phyloP scores from a whole-genome alignment of 2,329 filamentous ascomycete genomes.

The Didymella exigua region DNA sequence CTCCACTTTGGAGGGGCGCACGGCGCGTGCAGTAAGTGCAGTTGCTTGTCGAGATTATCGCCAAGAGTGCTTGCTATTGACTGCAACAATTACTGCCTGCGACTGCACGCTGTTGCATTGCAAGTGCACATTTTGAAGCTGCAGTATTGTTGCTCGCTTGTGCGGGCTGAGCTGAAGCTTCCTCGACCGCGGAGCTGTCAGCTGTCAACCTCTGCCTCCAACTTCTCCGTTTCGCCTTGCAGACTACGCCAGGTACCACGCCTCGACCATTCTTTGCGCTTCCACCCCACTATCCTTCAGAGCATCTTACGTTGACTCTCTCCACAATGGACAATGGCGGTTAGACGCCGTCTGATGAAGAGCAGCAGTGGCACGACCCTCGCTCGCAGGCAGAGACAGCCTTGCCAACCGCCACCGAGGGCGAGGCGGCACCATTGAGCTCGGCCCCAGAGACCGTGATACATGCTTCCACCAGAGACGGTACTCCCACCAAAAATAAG shows the following conservation, averaged over 20 bases:
- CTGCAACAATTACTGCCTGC: background rate
- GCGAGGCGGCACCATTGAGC: background rate
- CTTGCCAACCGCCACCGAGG: background rate
- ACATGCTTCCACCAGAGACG: background rate
- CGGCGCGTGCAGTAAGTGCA: conserved; percentile 4
- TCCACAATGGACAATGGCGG: background rate
- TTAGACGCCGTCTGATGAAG: background rate
- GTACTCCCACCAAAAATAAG: background rate
- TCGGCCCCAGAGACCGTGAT: background rate
- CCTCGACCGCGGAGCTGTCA: conserved; percentile 1
- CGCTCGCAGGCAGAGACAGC: background rate
- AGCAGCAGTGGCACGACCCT: background rate
- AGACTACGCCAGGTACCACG: conserved; percentile 12
- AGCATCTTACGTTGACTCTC: background rate
- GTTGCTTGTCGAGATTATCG: background rate
- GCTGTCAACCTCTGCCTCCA: conserved; percentile 16
- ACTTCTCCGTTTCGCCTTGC: conserved; percentile 13
- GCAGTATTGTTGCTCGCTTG: conserved; percentile 1
- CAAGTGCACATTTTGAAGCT: background rate
- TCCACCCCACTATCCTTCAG: background rate
- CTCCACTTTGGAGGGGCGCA: conserved; percentile 14
- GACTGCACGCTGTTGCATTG: background rate
- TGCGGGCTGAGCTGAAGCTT: background rate
- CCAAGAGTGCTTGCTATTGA: background rate
- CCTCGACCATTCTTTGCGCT: conserved; percentile 8